Percentiles rank a stretch among this genome's conserved stretches.
Conservation (phyloP, 2,329 filamentous ascomycete species). For the Diaporthe eres region DNA sequence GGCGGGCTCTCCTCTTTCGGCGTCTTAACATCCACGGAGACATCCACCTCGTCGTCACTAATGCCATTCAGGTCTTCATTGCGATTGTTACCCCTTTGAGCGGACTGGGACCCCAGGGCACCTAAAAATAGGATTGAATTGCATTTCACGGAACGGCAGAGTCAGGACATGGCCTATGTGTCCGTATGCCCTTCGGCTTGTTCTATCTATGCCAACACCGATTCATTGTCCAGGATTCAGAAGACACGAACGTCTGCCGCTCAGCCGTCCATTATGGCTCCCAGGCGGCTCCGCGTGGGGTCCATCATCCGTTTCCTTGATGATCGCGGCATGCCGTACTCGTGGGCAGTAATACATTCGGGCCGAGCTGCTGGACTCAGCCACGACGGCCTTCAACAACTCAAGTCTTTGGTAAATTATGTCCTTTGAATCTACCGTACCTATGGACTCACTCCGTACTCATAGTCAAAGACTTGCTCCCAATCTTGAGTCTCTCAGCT, state of each 20-base stretch:
- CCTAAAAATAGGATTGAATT: neutral
- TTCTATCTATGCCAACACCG: neutral
- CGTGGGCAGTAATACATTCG: neutral
- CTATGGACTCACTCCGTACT: neutral
- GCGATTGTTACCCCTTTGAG: neutral
- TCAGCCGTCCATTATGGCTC: neutral
- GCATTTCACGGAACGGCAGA: neutral
- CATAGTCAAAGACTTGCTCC: neutral
- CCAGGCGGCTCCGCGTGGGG: neutral
- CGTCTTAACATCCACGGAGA: no score
- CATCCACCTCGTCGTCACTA: neutral
- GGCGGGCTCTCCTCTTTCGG: neutral
- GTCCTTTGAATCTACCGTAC: neutral
- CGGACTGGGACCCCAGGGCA: fast-evolving
- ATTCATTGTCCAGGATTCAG: neutral
- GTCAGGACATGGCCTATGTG: neutral
- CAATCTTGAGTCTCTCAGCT: fast-evolving
- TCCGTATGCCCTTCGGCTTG: neutral
- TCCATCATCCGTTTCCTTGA: neutral
- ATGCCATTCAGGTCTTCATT: neutral
- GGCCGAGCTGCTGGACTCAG: neutral
- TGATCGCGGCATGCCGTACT: neutral
- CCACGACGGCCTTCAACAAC: neutral
- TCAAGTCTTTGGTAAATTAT: neutral
- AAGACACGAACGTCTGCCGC: neutral